Evolutionary conservation across 2,329 filamentous ascomycete species (phyloP), one percentile per base, ranked within the genome.

Genomic region (Lasiodiplodia sp.): DNA sequence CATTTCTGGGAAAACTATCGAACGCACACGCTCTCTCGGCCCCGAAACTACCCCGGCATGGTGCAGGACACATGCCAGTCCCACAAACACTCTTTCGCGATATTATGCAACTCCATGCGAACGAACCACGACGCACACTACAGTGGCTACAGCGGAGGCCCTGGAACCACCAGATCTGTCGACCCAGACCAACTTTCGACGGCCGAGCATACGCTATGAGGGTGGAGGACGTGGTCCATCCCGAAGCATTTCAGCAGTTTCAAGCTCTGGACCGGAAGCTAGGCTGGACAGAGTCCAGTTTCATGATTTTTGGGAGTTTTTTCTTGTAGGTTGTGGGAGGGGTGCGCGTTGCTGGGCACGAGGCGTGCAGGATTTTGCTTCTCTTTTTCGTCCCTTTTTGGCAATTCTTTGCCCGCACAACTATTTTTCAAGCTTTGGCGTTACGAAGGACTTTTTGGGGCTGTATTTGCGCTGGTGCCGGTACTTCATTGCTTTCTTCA

Each of bases 41-140:
- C 10, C 44, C 44, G 44, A 47, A 47, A 21, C 28, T 56, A 28
- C 55, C 18, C 55, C 18, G 52, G 55, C 55, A 57, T 57, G 18
- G 40, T 57, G 55, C 55, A 37, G 55, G 55, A 23, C 55, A 57
- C 21, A 23, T 57, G 55, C 34, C 55, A 21, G 55, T 57, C 34
- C 55, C 25, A 38, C n/a, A n/a, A 21, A 57, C 31, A 10, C 44
- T 21, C 25, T 52, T 53, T 53, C 51, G 51, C 14, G 44, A 47
- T 47, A 47, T 21, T 21, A n/a, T 18, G 44, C 44, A 10, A 47
- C 18, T 11, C 5, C 44, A 21, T n/a, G 44, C 44, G 44, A 21
- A 47, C 44, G 18, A 18, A 47, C 3, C 44, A 47, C 18, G 18
- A 21, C 44, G 44, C 21, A 47, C 44, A 21, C 44, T n/a, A 47